These are phyloP conservation scores for Pseudogymnoascus sp. DNA, from an alignment of 2,329 filamentous ascomycete species.

Conservation along the genomic window DNA sequence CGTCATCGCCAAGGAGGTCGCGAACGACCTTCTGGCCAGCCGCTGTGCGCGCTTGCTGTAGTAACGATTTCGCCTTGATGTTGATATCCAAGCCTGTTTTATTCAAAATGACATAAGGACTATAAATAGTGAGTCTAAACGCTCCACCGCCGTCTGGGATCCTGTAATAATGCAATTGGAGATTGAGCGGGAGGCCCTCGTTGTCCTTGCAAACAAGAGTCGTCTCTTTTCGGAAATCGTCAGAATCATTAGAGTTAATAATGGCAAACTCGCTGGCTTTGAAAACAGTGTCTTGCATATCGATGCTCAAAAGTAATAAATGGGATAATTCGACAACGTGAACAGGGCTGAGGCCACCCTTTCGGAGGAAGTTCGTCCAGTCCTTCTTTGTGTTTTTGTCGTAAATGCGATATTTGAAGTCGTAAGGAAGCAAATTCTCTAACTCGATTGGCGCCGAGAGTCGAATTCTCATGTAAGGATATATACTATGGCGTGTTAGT, in stretches of 20 bases:
- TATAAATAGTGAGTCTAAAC: slow-evolving; percentile 92
- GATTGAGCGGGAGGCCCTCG: slow-evolving; percentile 66
- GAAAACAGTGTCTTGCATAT: slow-evolving; percentile 94
- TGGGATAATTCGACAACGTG: slow-evolving; percentile 96
- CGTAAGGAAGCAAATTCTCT: slow-evolving; percentile 89
- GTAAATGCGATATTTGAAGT: slow-evolving; percentile 99
- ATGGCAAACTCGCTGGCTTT: slow-evolving; percentile 95
- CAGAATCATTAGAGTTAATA: slow-evolving; percentile 80
- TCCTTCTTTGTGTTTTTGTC: slow-evolving; percentile 98
- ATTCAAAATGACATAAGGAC: slow-evolving; percentile 90
- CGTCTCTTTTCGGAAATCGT: slow-evolving; percentile 82
- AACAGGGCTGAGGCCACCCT: slow-evolving; percentile 92
- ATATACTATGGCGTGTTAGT: slow-evolving; percentile 49
- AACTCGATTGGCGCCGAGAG: slow-evolving; percentile 88
- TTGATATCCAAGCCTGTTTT: slow-evolving; percentile 86
- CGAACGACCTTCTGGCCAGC: slow-evolving; percentile 67
- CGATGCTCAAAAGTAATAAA: slow-evolving; percentile 81
- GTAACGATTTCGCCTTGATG: slow-evolving; percentile 79
- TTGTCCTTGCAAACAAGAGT: slow-evolving; percentile 76
- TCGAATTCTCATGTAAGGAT: slow-evolving; percentile 90
- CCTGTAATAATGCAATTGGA: slow-evolving; percentile 84
- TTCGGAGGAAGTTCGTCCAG: slow-evolving; percentile 96
- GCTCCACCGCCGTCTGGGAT: slow-evolving; percentile 89
- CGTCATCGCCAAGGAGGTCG: slow-evolving; percentile 32
- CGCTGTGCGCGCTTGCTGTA: slow-evolving; percentile 72